These are phyloP conservation scores for Penicilliopsis zonata DNA, from an alignment of 495 filamentous ascomycete species.

Conservation along the genomic window DNA sequence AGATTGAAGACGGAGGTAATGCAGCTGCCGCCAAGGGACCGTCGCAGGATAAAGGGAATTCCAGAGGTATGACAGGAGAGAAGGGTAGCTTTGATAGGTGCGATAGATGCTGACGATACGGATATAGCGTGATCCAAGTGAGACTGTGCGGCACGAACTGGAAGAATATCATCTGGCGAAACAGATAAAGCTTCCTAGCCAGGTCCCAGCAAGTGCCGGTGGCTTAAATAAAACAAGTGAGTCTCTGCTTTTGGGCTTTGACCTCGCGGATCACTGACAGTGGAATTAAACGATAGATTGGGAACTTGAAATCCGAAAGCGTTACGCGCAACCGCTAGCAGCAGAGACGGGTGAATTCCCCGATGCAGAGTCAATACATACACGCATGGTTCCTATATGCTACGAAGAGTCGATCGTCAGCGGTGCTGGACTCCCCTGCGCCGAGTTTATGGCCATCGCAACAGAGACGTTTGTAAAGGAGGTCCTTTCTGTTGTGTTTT, in stretches of 20 bases:
- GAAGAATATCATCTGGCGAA: slow-evolving; percentile 58
- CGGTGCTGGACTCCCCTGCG: slow-evolving; percentile 58
- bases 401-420: slow-evolving; percentile 80
- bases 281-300: slow-evolving; percentile 47
- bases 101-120: slow-evolving; percentile 5
- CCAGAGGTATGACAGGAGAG: slow-evolving; percentile 33
- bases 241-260: slow-evolving; percentile 18
- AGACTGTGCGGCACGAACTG: slow-evolving; percentile 50
- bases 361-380: slow-evolving; percentile 61
- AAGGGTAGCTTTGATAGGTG: no score
- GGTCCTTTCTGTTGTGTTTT: slow-evolving; percentile 64
- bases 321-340: slow-evolving; percentile 75
- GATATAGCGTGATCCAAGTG: slow-evolving; percentile 51
- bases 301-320: slow-evolving; percentile 87
- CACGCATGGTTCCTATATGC: slow-evolving; percentile 86
- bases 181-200: slow-evolving; percentile 52
- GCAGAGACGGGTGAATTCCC: slow-evolving; percentile 91
- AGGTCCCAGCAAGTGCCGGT: slow-evolving; percentile 71
- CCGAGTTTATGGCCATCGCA: slow-evolving; percentile 80
- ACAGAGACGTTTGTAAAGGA: slow-evolving; percentile 91
- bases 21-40: slow-evolving; percentile 75
- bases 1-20: slow-evolving; percentile 88
- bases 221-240: slow-evolving; percentile 82
- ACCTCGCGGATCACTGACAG: no score
- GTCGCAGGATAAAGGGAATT: slow-evolving; percentile 76